These are phyloP conservation scores for Peterozyma xylosa DNA, from an alignment of 805 yeast genomes.

Conservation along the genomic window DNA sequence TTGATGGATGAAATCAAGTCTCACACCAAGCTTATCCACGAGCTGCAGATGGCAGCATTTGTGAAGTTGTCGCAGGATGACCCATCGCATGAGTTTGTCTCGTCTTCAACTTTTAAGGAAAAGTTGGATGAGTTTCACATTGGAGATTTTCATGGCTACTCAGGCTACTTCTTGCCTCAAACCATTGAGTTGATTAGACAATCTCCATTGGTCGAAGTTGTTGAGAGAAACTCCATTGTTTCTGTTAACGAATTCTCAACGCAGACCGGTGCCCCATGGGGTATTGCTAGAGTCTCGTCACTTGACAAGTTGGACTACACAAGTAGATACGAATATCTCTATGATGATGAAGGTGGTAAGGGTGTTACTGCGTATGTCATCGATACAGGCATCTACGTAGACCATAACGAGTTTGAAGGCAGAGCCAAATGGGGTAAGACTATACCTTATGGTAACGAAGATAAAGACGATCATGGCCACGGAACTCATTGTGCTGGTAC, in stretches of 20 bases:
- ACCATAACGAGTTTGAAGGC: slow-evolving; percentile 52
- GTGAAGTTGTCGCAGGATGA: slow-evolving; percentile 25
- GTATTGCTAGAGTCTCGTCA: slow-evolving; percentile 64
- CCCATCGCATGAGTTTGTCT: slow-evolving; percentile 29
- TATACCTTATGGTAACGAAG: slow-evolving; percentile 43
- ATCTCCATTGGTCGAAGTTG: slow-evolving; percentile 53
- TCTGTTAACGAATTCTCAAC: slow-evolving; percentile 38
- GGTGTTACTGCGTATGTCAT: slow-evolving; percentile 52
- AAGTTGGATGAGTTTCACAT: not conserved
- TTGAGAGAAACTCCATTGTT: slow-evolving; percentile 56
- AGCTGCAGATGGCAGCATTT: slow-evolving; percentile 38
- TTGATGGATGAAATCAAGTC: slow-evolving; percentile 42
- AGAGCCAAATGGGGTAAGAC: slow-evolving; percentile 58
- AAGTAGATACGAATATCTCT: slow-evolving; percentile 52
- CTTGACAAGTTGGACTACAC: slow-evolving; percentile 53
- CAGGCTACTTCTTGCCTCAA: not conserved
- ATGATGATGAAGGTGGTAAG: slow-evolving; percentile 51
- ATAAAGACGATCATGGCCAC: slow-evolving; percentile 50
- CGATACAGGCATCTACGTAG: slow-evolving; percentile 47
- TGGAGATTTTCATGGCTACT: not conserved
- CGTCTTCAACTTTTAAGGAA: slow-evolving; percentile 7
- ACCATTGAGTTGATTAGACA: slow-evolving; percentile 16
- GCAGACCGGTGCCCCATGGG: slow-evolving; percentile 70
- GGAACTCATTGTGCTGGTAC: slow-evolving; percentile 67
- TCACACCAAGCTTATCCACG: slow-evolving; percentile 63